Conservation (phyloP, 495 filamentous ascomycete genomes). For the Trichoderma parareesei region DNA sequence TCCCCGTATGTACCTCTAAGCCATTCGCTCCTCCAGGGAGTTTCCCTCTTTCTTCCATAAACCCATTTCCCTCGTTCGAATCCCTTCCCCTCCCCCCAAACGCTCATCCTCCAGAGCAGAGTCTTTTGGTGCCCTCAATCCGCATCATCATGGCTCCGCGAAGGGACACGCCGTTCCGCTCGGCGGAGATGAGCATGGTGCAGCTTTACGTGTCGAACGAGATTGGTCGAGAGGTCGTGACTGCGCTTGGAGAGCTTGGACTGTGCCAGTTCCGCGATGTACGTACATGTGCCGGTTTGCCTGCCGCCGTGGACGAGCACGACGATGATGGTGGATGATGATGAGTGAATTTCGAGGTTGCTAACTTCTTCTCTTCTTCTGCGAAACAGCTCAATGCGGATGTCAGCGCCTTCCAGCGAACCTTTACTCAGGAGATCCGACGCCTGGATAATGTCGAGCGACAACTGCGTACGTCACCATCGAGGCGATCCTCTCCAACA, state of each 20-base stretch:
- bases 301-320: neutral
- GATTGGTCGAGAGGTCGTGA: constrained; percentile 95
- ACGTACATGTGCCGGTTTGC: constrained; percentile 24
- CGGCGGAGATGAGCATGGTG: constrained; percentile 99
- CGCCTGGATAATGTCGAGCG: constrained; percentile 96
- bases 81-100: neutral
- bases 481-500: neutral
- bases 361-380: neutral
- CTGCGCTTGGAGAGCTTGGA: constrained; percentile 90
- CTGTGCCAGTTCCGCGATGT: constrained; percentile 97
- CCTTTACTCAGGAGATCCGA: constrained; percentile 95
- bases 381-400: constrained; percentile 73
- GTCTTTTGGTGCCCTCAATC: neutral
- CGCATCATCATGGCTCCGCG: constrained; percentile 38
- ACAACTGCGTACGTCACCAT: constrained; percentile 68
- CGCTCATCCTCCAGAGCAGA: neutral
- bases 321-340: neutral
- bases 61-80: neutral
- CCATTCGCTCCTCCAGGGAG: neutral
- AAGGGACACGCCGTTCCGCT: constrained; percentile 96
- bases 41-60: neutral
- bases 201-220: constrained; percentile 98
- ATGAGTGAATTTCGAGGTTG: neutral
- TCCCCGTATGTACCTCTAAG: neutral
- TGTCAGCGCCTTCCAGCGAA: constrained; percentile 87